A percentile compares a stretch with the other conserved stretches of the same genome.
Conservation (phyloP, 1,139 yeast genomes). For the Spencermartinsiella ligniputridi region DNA sequence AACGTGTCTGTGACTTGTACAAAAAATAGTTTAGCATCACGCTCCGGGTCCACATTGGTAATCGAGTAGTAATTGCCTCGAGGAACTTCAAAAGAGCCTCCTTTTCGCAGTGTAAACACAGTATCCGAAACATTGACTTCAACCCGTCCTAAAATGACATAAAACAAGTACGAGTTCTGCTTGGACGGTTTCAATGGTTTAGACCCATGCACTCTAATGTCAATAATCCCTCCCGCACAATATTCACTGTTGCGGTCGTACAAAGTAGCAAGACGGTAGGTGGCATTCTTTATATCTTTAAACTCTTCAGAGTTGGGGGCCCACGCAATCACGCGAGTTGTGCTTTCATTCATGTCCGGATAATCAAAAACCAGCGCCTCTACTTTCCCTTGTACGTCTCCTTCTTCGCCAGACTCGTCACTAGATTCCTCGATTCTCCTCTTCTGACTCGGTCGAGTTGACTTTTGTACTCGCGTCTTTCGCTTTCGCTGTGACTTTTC, state of each 20-base stretch:
- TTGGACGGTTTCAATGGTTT: constrained; percentile 63
- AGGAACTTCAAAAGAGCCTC: constrained; percentile 81
- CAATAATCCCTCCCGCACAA: constrained; percentile 74
- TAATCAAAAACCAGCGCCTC: constrained; percentile 48
- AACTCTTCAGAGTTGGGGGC: constrained; percentile 59
- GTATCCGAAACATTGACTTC: constrained; percentile 63
- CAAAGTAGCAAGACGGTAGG: constrained; percentile 59
- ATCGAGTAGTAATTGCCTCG: constrained; percentile 66
- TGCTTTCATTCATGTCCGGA: constrained; percentile 42
- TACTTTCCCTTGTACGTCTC: constrained; percentile 45
- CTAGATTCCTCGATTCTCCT: constrained; percentile 1
- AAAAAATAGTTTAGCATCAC: constrained; percentile 62
- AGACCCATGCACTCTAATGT: constrained; percentile 51
- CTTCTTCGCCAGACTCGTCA: constrained; percentile 5
- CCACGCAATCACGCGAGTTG: constrained; percentile 58
- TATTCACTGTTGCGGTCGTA: constrained; percentile 63
- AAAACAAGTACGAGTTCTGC: constrained; percentile 67
- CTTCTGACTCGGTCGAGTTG: constrained; percentile 9
- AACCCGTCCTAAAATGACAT: constrained; percentile 64
- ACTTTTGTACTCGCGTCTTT: background rate
- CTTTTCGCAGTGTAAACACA: constrained; percentile 59
- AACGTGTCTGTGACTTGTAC: constrained; percentile 57
- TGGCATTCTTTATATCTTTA: constrained; percentile 46
- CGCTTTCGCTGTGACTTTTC: background rate
- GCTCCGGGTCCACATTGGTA: constrained; percentile 49